Evolutionary conservation across 208 protist species (phyloP).

Genomic region (Wallacemonas sp.): DNA sequence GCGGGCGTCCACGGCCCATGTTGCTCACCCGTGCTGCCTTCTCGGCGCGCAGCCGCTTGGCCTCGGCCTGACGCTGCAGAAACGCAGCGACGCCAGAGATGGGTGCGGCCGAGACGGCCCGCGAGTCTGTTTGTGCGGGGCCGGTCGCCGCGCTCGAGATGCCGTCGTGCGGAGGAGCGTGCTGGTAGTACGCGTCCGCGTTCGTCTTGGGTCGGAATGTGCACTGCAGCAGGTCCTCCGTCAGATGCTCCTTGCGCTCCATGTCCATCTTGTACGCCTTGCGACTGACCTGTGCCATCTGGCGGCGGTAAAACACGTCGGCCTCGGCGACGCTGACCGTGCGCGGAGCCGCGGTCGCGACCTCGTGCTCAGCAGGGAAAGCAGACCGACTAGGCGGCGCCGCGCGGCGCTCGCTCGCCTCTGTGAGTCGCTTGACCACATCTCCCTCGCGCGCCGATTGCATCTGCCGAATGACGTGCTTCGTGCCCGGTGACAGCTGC

Average conservation of each 20-base stretch:
- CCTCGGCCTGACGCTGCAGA: constrained; percentile 58
- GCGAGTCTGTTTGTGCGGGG: neutral
- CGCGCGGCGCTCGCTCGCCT: neutral
- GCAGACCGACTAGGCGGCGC: too few species aligned
- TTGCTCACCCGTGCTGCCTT: constrained; percentile 42
- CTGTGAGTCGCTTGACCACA: constrained; percentile 69
- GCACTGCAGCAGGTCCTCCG: constrained; percentile 73
- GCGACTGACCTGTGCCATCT: constrained; percentile 37
- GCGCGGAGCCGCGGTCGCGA: neutral
- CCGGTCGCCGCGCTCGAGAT: too few species aligned
- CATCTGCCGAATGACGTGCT: constrained; percentile 43
- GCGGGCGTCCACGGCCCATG: constrained; percentile 33
- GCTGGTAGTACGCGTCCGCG: constrained; percentile 17
- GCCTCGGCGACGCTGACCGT: neutral
- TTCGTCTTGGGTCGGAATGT: constrained; percentile 79
- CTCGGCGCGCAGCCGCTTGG: constrained; percentile 48
- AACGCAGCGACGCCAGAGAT: constrained; percentile 65
- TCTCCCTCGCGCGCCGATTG: constrained; percentile 42
- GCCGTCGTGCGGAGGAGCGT: neutral
- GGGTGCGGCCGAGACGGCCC: constrained; percentile 9
- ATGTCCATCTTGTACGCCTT: constrained; percentile 26
- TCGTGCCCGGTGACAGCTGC: constrained; percentile 60
- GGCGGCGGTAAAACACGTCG: constrained; percentile 60
- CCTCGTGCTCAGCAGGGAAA: constrained; percentile 3
- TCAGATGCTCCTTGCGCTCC: constrained; percentile 25